Evolutionary conservation across 208 protist species (phyloP).

Genomic region (Trichomonas gallinae): DNA sequence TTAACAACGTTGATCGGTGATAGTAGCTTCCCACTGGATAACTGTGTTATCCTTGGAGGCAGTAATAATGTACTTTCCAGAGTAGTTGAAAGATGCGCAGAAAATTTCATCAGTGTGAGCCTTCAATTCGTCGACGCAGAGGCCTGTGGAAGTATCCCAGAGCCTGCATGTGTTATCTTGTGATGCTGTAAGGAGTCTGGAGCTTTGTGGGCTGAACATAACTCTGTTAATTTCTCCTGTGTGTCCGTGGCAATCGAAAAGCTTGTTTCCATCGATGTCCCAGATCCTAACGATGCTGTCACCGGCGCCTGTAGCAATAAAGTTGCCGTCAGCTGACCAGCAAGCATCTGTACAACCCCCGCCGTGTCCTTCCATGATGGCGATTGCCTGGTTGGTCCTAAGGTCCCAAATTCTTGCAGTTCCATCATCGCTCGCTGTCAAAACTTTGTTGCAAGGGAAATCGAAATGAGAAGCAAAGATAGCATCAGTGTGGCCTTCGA

Average conservation of each 20-base stretch:
- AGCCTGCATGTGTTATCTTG: background rate
- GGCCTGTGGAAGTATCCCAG: background rate
- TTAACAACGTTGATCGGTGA: background rate
- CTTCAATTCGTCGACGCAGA: background rate
- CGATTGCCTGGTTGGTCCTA: background rate
- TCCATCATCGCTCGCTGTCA: background rate
- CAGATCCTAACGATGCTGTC: slow-evolving; percentile 45
- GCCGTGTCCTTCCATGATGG: background rate
- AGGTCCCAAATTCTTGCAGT: background rate
- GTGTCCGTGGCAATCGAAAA: background rate
- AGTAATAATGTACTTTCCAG: background rate
- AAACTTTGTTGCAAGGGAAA: background rate
- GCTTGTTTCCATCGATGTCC: slow-evolving; percentile 29
- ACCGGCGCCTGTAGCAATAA: slow-evolving; percentile 37
- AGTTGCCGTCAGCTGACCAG: background rate
- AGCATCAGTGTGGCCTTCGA: background rate
- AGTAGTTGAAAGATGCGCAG: background rate
- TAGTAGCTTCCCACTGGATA: background rate
- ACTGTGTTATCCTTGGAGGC: slow-evolving; percentile 10
- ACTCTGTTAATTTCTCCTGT: background rate
- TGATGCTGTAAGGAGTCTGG: background rate
- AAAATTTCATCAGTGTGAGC: slow-evolving; percentile 2
- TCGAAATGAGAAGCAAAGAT: background rate
- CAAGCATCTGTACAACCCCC: background rate
- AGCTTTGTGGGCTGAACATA: background rate